These are phyloP conservation scores for Cicer pinnatifidum DNA, from an alignment of 306 rosid species.

Conservation along the genomic window DNA sequence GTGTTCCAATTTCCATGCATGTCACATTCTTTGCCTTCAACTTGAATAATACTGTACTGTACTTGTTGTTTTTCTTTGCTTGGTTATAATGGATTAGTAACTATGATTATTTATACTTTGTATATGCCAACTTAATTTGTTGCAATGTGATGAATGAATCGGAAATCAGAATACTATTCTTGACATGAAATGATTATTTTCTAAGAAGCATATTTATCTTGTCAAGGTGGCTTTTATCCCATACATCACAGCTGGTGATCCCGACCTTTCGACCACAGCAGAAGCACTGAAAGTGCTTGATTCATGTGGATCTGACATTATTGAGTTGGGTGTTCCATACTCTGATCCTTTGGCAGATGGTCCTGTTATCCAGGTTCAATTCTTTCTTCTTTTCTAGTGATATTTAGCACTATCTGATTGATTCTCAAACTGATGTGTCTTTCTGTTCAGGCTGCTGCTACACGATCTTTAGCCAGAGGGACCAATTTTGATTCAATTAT, in stretches of 20 bases:
- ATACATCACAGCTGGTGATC: conserved; percentile 93
- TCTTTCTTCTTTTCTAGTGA: conserved; percentile 2
- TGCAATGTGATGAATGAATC: background rate
- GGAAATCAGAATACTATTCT: conserved; percentile 1
- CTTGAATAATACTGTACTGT: background rate
- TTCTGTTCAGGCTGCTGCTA: conserved; percentile 89
- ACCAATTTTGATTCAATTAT: conserved; percentile 70
- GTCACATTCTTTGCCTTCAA: background rate
- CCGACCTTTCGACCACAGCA: conserved; percentile 88
- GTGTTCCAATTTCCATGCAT: background rate
- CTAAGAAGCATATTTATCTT: conserved; percentile 42
- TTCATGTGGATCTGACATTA: conserved; percentile 87
- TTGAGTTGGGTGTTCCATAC: conserved; percentile 90
- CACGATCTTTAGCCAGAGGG: conserved; percentile 86
- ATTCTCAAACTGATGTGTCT: conserved; percentile 38
- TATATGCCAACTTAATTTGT: background rate
- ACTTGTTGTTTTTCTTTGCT: conserved; percentile 1
- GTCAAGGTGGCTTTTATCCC: conserved; percentile 88
- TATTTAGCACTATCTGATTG: conserved; percentile 28
- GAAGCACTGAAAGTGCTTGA: conserved; percentile 91
- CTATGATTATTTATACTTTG: background rate
- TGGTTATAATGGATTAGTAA: conserved; percentile 21
- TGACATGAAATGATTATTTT: conserved; percentile 28
- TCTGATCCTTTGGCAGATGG: conserved; percentile 99
- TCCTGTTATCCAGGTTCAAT: conserved; percentile 91